A percentile compares a stretch with the other conserved stretches of the same genome.
Conservation (phyloP, 257 asterid genomes). For the Parsonsia alboflavescens region DNA sequence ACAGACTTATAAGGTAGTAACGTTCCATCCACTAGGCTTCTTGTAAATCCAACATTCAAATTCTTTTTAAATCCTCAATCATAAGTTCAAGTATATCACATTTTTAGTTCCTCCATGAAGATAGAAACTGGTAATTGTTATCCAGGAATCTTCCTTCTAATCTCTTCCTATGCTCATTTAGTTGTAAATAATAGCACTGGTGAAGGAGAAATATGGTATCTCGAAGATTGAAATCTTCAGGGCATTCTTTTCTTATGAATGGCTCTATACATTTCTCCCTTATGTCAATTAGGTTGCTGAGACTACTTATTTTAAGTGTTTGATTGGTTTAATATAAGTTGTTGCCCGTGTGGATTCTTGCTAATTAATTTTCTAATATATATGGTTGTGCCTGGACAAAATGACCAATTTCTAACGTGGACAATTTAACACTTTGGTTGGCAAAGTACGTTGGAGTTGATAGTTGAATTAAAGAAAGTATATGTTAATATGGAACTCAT, state of each 20-base stretch:
- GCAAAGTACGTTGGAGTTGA: not conserved
- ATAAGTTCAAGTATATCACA: too few species aligned
- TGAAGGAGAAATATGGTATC: slow-evolving; percentile 66
- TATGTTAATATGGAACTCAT: not conserved
- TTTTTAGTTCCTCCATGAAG: too few species aligned
- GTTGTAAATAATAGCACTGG: too few species aligned
- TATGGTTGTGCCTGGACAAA: not conserved
- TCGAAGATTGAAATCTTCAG: slow-evolving; percentile 57
- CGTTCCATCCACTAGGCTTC: not conserved
- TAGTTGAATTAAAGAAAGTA: not conserved
- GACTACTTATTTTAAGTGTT: not conserved
- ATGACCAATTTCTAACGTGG: not conserved
- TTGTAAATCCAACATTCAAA: not conserved
- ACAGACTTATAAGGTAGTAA: slow-evolving; percentile 67
- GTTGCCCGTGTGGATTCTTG: not conserved
- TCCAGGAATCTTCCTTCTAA: too few species aligned
- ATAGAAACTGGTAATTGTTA: too few species aligned
- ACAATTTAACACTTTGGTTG: not conserved
- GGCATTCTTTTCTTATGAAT: slow-evolving; percentile 49
- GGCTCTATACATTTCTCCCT: slow-evolving; percentile 29
- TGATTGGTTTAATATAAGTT: not conserved
- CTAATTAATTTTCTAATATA: not conserved
- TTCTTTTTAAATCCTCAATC: too few species aligned
- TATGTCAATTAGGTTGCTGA: not conserved
- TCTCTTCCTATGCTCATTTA: too few species aligned